Base-by-base conservation (phyloP, 352 stramenopile species). In the Pythium aristosporum region DNA sequence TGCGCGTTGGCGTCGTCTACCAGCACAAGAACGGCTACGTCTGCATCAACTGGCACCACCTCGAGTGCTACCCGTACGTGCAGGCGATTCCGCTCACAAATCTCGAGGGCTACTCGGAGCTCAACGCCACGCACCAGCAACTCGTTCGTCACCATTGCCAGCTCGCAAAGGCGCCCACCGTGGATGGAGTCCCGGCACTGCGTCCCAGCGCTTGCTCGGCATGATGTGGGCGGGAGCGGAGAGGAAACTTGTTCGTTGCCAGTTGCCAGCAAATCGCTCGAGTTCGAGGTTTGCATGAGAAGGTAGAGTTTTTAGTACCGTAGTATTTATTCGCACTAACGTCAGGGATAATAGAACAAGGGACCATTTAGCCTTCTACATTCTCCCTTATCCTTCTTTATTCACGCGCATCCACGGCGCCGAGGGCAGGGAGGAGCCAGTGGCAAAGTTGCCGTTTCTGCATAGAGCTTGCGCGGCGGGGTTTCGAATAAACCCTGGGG, bases 1-100 rank as follows among this genome's bases (percentile, higher is more conserved):
- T 92, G 48, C 83, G 83, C 67, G 77, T 92, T 32, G 83, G 83
- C 54, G 83, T 92, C 54, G 81, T 92, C 3, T 92, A 82, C 65
- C 83, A 91, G 69, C 83, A 92, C 67, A 80, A 80, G 67, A 90
- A 89, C 59, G 83, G 83, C 64, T 92, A 89, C 65, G 76, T 90
- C 28, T 91, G 83, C 72, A 91, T 92, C 65, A 91, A 92, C 68
- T 92, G 83, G 83, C 81, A 92, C 68, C 83, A 92, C 66, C 70
- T 92, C 61, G 80, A 91, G 69, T 92, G 83, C 72, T 92, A 89
- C 66, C 75, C 78, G 61, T 68, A 75, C 43, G 77, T 88, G 49
- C 43, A 68, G 39, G 63, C 75, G 51, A 88, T 92, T 42, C 78
- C 79, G 39, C 65, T 91, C n/a, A 43, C 71, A 30, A 83, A 77